A percentile compares a stretch with the other conserved stretches of the same genome.
Conservation (phyloP, 1,284 basidiomycete species). For the Flammula alnicola region DNA sequence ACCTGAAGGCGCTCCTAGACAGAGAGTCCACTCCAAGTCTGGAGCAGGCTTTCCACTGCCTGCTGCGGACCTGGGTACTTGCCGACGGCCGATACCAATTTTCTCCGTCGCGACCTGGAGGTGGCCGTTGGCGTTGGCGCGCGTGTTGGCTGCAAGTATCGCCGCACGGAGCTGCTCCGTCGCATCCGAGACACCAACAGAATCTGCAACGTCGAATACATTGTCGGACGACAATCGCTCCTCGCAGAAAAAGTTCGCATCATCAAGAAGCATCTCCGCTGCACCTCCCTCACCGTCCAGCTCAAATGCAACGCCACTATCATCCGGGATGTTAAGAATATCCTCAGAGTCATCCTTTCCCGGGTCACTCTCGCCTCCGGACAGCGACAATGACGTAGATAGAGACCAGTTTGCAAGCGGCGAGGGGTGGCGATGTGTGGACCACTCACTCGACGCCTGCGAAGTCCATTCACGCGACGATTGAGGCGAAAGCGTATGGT, state of each 20-base stretch:
- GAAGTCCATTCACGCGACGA: background rate
- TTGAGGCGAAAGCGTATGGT: no score
- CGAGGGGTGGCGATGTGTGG: conserved; percentile 11
- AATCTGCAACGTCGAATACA: background rate
- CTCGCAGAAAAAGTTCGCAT: background rate
- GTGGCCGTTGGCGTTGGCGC: conserved; percentile 16
- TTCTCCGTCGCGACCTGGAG: conserved; percentile 10
- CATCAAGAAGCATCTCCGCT: no score
- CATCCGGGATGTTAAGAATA: no score
- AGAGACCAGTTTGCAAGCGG: background rate
- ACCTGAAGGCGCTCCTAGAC: conserved; percentile 13
- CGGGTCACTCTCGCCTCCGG: background rate
- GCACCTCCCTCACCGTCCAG: no score
- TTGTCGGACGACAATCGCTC: background rate
- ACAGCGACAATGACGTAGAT: no score
- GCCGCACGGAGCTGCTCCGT: background rate
- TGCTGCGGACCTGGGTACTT: conserved; percentile 1
- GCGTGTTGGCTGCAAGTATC: conserved; percentile 19
- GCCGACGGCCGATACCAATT: conserved; percentile 24
- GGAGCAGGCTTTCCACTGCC: background rate
- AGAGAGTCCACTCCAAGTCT: conserved; percentile 25
- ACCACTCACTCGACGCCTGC: conserved; percentile 1
- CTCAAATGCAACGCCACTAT: background rate
- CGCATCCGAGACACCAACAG: background rate
- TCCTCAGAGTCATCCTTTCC: no score